Conservation (phyloP, 768 basidiomycete species). For the Podaxis sp. region DNA sequence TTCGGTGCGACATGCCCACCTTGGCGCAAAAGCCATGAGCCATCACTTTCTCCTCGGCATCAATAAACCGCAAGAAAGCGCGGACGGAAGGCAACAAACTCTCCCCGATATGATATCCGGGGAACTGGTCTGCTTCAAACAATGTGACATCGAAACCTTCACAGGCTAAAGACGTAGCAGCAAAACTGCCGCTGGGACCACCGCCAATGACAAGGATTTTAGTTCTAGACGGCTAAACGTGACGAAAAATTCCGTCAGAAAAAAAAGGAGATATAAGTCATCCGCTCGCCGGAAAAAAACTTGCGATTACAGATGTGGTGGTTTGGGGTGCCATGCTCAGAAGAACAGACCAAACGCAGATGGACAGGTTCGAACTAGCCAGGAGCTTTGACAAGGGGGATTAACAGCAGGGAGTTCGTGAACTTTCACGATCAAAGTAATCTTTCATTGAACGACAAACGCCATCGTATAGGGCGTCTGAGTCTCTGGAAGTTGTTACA, state of each 20-base stretch:
- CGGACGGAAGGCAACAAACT: slow-evolving; percentile 33
- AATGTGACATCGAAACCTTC: slow-evolving; percentile 56
- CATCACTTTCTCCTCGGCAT: slow-evolving; percentile 25
- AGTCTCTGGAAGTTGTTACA: too few species aligned
- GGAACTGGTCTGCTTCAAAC: slow-evolving; percentile 52
- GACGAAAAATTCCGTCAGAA: background rate
- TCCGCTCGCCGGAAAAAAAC: background rate
- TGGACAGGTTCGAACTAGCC: too few species aligned
- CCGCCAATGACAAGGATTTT: slow-evolving; percentile 49
- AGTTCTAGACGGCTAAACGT: slow-evolving; percentile 22
- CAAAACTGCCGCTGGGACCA: slow-evolving; percentile 54
- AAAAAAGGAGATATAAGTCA: background rate
- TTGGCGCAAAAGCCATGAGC: slow-evolving; percentile 29
- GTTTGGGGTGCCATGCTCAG: background rate
- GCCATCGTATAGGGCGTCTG: too few species aligned
- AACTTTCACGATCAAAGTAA: too few species aligned
- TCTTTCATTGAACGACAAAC: too few species aligned
- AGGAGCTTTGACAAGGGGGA: too few species aligned
- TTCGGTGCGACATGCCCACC: slow-evolving; percentile 14
- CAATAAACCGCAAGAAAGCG: slow-evolving; percentile 33
- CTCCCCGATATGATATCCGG: slow-evolving; percentile 44
- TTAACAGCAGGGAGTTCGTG: too few species aligned
- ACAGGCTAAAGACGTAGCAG: slow-evolving; percentile 50
- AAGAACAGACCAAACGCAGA: too few species aligned
- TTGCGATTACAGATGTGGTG: background rate